phyloP scores from a whole-genome alignment of 2,329 filamentous ascomycete genomes.

The Endothia cerciana region DNA sequence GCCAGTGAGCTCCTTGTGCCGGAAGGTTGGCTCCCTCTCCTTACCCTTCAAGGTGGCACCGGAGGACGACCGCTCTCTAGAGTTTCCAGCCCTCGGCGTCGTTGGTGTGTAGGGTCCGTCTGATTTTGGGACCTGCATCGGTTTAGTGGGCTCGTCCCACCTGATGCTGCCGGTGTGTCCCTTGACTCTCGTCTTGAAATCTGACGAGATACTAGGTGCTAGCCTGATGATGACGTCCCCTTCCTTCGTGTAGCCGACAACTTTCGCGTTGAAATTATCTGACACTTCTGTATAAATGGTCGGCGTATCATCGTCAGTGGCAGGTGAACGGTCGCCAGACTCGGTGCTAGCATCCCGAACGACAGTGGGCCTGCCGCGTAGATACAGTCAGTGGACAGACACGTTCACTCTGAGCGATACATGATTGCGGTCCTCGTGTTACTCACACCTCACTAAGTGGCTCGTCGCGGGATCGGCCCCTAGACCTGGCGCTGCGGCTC shows the following conservation, averaged over 20 bases:
- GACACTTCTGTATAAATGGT: not conserved
- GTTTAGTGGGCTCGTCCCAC: conserved; percentile 21
- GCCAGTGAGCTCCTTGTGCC: not conserved
- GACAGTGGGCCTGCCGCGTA: conserved; percentile 15
- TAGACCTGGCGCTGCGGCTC: conserved; percentile 23
- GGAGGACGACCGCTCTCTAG: conserved; percentile 16
- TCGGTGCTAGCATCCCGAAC: conserved; percentile 21
- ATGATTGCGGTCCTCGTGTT: not conserved
- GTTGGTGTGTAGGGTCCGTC: not conserved
- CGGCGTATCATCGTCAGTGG: conserved; percentile 13
- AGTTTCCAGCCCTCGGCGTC: not conserved
- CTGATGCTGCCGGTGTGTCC: conserved; percentile 18
- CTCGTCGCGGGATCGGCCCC: conserved; percentile 16
- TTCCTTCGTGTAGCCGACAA: conserved; percentile 27
- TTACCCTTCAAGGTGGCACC: conserved; percentile 29
- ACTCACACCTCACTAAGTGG: conserved; percentile 28
- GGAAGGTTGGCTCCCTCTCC: conserved; percentile 28
- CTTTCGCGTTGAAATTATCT: conserved; percentile 27
- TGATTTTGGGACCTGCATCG: not conserved
- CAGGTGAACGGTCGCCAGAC: conserved; percentile 5
- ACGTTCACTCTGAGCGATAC: not conserved
- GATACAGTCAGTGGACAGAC: not conserved
- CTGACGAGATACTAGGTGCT: conserved; percentile 14
- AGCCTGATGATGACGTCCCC: conserved; percentile 28
- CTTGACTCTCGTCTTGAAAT: conserved; percentile 8